Percentiles rank a stretch among this genome's conserved stretches.
Evolutionary conservation across 2,329 filamentous ascomycete genomes (phyloP).

Genomic region (Paramyrothecium roridum): DNA sequence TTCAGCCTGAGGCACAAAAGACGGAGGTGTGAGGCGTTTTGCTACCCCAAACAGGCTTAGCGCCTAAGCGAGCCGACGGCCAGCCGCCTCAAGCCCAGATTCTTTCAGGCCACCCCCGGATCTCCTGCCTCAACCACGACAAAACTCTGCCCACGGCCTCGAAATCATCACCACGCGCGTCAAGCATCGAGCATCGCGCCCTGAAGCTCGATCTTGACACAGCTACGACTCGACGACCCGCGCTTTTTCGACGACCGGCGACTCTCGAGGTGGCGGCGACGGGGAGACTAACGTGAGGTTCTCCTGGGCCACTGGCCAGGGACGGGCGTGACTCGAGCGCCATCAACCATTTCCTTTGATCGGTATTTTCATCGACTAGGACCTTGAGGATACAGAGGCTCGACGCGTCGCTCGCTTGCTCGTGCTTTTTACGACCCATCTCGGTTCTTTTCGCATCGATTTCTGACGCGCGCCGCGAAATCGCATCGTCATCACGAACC

Average conservation of each 20-base stretch:
- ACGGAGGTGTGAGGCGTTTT: constrained; percentile 10
- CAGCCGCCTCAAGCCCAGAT: constrained; percentile 40
- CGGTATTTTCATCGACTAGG: not conserved
- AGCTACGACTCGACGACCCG: constrained; percentile 28
- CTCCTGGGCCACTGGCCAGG: constrained; percentile 44
- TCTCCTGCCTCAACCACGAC: constrained; percentile 40
- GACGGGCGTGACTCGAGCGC: constrained; percentile 39
- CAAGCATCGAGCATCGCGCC: constrained; percentile 42
- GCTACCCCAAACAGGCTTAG: constrained; percentile 27
- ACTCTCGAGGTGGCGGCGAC: constrained; percentile 41
- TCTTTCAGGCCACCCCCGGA: constrained; percentile 36
- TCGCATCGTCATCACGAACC: constrained; percentile 9
- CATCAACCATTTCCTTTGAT: constrained; percentile 30
- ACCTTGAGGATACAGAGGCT: not conserved
- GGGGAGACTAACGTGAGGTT: constrained; percentile 41
- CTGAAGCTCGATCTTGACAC: constrained; percentile 19
- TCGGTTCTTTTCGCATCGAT: constrained; percentile 20
- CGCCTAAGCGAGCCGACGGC: constrained; percentile 20
- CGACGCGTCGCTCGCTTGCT: constrained; percentile 6
- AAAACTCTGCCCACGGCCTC: constrained; percentile 34
- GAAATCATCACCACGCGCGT: constrained; percentile 50
- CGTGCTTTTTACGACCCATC: constrained; percentile 16
- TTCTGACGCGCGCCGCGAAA: constrained; percentile 10
- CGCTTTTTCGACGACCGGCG: constrained; percentile 32
- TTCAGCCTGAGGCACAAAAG: constrained; percentile 22